phyloP scores from a whole-genome alignment of 108 stramenopile species.

The Poteriospumella lacustris region DNA sequence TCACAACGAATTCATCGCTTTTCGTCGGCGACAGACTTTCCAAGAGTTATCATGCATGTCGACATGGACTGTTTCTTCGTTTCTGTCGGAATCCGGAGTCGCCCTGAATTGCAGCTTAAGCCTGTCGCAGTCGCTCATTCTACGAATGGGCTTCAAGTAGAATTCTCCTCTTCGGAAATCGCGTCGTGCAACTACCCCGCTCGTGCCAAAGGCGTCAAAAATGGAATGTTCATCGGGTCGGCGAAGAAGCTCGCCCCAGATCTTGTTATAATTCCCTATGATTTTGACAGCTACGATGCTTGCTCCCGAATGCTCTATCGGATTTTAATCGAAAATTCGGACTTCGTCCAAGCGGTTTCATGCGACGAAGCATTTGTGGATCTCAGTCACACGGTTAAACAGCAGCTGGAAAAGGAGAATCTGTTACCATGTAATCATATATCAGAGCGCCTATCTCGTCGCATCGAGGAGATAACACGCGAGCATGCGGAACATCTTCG shows the following conservation, averaged over 20 bases:
- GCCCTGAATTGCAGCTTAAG: constrained; percentile 65
- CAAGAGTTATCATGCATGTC: constrained; percentile 75
- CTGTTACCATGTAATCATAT: no score
- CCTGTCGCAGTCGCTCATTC: constrained; percentile 83
- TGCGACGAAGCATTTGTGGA: constrained; percentile 86
- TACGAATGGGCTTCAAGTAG: constrained; percentile 29
- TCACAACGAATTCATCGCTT: constrained; percentile 36
- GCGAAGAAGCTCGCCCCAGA: constrained; percentile 78
- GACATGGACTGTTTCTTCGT: constrained; percentile 97
- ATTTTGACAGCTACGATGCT: constrained; percentile 76
- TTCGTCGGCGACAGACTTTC: constrained; percentile 16
- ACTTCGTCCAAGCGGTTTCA: constrained; percentile 73
- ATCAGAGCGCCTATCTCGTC: no score
- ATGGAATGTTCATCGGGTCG: constrained; percentile 82
- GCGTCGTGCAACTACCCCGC: constrained; percentile 90
- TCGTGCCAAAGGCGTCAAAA: constrained; percentile 71
- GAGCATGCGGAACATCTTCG: constrained; percentile 56
- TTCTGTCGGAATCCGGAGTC: constrained; percentile 69
- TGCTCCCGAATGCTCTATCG: constrained; percentile 69
- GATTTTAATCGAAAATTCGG: constrained; percentile 64
- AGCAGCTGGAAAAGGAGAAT: constrained; percentile 39
- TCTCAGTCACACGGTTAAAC: constrained; percentile 27
- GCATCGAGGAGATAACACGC: no score
- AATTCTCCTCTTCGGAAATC: constrained; percentile 59
- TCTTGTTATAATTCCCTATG: constrained; percentile 75